Percentiles rank a stretch among this genome's conserved stretches.
phyloP scores from a whole-genome alignment of 352 stramenopile genomes.

The Phytophthora multivora region DNA sequence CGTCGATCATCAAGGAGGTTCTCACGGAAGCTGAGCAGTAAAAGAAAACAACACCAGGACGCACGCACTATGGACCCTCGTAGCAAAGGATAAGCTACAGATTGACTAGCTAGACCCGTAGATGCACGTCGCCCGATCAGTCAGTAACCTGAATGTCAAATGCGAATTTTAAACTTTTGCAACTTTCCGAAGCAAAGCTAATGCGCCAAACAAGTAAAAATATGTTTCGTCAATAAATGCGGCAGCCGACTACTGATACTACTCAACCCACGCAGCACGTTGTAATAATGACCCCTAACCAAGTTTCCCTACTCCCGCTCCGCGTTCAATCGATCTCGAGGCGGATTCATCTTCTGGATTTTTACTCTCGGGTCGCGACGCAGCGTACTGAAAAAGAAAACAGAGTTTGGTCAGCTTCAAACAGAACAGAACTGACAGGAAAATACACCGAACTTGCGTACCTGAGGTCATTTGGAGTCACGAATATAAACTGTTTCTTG shows the following conservation, averaged over 20 bases:
- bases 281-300: conserved; percentile 22
- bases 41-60: conserved; percentile 2
- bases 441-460: conserved; percentile 33
- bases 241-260: conserved; percentile 25
- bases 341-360: conserved; percentile 90
- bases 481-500: conserved; percentile 90
- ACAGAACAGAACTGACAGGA: not conserved
- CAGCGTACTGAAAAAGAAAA: conserved; percentile 51
- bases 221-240: conserved; percentile 27
- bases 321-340: conserved; percentile 75
- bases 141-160: conserved; percentile 3
- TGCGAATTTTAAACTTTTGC: not conserved
- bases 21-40: conserved; percentile 70
- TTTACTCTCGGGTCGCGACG: conserved; percentile 79
- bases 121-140: conserved; percentile 5
- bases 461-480: conserved; percentile 89
- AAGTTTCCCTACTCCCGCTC: conserved; percentile 30
- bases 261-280: conserved; percentile 21
- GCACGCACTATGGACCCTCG: not conserved
- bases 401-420: not conserved
- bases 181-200: not conserved
- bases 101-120: not conserved
- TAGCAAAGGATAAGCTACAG: conserved; percentile 17
- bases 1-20: conserved; percentile 79
- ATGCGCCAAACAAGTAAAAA: not conserved